Conservation (phyloP, 768 basidiomycete species). For the Lactifluus hygrophoroides region DNA sequence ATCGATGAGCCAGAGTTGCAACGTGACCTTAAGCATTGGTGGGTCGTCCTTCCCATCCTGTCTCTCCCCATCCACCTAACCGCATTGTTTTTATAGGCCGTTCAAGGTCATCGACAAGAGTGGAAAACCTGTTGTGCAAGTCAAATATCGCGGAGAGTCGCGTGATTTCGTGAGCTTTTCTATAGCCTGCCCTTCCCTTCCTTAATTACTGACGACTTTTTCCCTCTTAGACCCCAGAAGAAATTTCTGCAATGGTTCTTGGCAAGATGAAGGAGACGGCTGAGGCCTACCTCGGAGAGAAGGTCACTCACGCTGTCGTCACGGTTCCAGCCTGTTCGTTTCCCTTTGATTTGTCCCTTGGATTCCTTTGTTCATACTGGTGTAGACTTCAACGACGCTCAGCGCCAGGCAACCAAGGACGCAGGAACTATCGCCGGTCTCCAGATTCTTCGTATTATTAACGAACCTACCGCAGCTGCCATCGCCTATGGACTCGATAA, state of each 20-base stretch:
- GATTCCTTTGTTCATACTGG: conserved; percentile 12
- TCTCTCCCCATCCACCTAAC: background rate
- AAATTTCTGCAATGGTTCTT: conserved; percentile 93
- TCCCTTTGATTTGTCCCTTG: background rate
- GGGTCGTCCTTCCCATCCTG: background rate
- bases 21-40: conserved; percentile 83
- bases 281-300: conserved; percentile 92
- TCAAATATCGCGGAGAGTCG: conserved; percentile 68
- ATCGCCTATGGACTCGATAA: conserved; percentile 99
- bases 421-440: conserved; percentile 93
- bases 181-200: background rate
- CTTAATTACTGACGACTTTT: background rate
- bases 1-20: conserved; percentile 72
- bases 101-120: conserved; percentile 73
- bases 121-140: conserved; percentile 73
- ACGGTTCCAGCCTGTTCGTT: conserved; percentile 89
- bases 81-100: conserved; percentile 32
- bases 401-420: conserved; percentile 98
- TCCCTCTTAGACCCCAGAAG: conserved; percentile 67
- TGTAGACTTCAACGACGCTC: conserved; percentile 95
- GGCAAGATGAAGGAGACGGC: conserved; percentile 99
- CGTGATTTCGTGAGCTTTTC: conserved; percentile 67
- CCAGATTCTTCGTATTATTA: conserved; percentile 93
- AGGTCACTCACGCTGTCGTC: conserved; percentile 95
- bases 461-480: conserved; percentile 95